Conservation (phyloP, 805 yeast genomes). For the Kluyveromyces aestuarii region DNA sequence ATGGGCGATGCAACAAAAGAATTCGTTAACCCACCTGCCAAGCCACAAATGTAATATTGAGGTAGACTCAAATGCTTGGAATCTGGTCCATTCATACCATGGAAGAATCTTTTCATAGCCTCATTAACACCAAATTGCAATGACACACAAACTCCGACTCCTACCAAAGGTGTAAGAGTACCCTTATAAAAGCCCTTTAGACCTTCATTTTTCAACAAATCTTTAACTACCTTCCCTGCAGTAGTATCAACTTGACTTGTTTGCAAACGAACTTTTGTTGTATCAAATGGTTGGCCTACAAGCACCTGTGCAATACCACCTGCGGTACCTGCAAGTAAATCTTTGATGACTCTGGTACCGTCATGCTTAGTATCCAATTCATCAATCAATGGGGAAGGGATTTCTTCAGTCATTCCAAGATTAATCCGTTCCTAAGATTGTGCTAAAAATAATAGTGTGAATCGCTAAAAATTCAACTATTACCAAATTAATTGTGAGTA, state of each 20-base stretch:
- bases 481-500: no score
- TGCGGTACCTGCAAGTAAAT: slow-evolving; percentile 81
- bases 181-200: slow-evolving; percentile 84
- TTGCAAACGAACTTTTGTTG: slow-evolving; percentile 87
- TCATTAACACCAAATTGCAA: slow-evolving; percentile 94
- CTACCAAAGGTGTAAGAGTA: slow-evolving; percentile 83
- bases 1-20: slow-evolving; percentile 87
- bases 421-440: not conserved
- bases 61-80: slow-evolving; percentile 38
- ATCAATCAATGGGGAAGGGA: slow-evolving; percentile 24
- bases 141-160: slow-evolving; percentile 97
- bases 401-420: slow-evolving; percentile 26
- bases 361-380: slow-evolving; percentile 22
- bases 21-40: slow-evolving; percentile 88
- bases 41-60: slow-evolving; percentile 78
- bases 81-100: slow-evolving; percentile 30
- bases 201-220: slow-evolving; percentile 73
- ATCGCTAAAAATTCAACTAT: no score
- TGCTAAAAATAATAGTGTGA: no score
- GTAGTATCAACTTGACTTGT: slow-evolving; percentile 67
- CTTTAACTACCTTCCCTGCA: slow-evolving; percentile 68
- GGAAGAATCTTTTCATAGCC: slow-evolving; percentile 76
- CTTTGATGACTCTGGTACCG: slow-evolving; percentile 47
- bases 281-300: slow-evolving; percentile 93
- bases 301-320: slow-evolving; percentile 96